Conservation (phyloP, 352 stramenopile species). For the Phytopythium boreale region DNA sequence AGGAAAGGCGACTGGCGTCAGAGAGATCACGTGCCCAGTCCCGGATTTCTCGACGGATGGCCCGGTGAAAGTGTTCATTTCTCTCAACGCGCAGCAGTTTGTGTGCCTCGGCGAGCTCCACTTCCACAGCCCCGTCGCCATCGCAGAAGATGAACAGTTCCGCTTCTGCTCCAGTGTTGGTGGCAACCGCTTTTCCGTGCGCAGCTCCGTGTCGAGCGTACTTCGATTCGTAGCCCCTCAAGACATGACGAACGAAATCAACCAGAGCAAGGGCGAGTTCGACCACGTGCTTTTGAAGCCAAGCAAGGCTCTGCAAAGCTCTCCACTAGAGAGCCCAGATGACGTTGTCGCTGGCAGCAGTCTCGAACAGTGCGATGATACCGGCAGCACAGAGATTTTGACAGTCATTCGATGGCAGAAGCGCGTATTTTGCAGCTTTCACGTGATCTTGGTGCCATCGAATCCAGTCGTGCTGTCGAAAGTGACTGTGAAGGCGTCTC, state of each 20-base stretch:
- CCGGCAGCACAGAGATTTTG: background rate
- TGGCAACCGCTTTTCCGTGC: constrained; percentile 45
- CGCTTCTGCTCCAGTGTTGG: constrained; percentile 68
- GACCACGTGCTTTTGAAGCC: constrained; percentile 12
- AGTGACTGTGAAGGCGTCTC: constrained; percentile 27
- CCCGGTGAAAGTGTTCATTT: constrained; percentile 50
- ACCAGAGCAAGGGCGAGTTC: constrained; percentile 12
- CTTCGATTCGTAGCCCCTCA: constrained; percentile 32
- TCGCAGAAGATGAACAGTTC: constrained; percentile 47
- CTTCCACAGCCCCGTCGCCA: constrained; percentile 48
- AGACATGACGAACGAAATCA: constrained; percentile 45
- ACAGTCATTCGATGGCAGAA: constrained; percentile 9
- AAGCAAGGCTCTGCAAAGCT: constrained; percentile 11
- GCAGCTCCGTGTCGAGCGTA: constrained; percentile 53
- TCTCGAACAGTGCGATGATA: background rate
- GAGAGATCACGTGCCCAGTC: constrained; percentile 49
- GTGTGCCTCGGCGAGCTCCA: constrained; percentile 51
- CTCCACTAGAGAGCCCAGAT: background rate
- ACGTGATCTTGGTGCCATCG: constrained; percentile 38
- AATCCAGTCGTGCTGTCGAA: constrained; percentile 32
- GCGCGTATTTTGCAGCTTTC: constrained; percentile 35
- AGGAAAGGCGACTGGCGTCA: constrained; percentile 39
- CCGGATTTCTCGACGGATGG: constrained; percentile 49
- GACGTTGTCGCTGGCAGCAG: background rate
- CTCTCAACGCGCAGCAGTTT: constrained; percentile 74